Conservation (phyloP, 2,329 filamentous ascomycete species). For the Colletotrichum sp. region DNA sequence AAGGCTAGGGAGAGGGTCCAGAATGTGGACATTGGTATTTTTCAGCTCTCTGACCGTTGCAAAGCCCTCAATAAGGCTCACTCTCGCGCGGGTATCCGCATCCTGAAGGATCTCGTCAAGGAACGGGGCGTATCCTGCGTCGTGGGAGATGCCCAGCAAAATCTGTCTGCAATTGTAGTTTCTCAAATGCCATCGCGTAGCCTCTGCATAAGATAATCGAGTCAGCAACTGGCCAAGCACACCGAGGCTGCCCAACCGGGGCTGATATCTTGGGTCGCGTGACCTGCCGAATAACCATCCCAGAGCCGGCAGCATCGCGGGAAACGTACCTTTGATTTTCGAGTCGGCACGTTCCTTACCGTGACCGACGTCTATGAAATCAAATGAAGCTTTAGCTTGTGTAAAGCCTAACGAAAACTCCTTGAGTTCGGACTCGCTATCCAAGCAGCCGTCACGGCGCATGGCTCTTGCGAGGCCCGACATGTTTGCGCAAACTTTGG, state of each 20-base stretch:
- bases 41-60: slow-evolving; percentile 56
- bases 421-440: slow-evolving; percentile 49
- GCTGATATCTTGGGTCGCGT: background rate
- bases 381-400: slow-evolving; percentile 62
- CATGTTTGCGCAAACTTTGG: slow-evolving; percentile 62
- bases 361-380: slow-evolving; percentile 67
- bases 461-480: slow-evolving; percentile 54
- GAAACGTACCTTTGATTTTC: slow-evolving; percentile 61
- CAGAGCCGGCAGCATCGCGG: background rate
- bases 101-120: slow-evolving; percentile 59
- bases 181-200: slow-evolving; percentile 59
- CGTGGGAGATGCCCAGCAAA: slow-evolving; percentile 66
- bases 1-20: slow-evolving; percentile 50
- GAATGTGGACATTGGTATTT: slow-evolving; percentile 49
- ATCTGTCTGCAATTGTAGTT: slow-evolving; percentile 68
- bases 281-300: background rate
- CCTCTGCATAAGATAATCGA: slow-evolving; percentile 40
- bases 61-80: slow-evolving; percentile 60
- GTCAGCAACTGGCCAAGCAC: background rate
- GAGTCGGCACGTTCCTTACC: slow-evolving; percentile 63
- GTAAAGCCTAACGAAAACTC: slow-evolving; percentile 67
- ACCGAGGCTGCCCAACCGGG: background rate
- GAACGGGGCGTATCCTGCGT: slow-evolving; percentile 64
- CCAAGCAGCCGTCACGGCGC: slow-evolving; percentile 50
- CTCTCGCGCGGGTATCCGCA: slow-evolving; percentile 42